Conservation (phyloP, 2,329 filamentous ascomycete genomes). For the Davidsoniella eucalypti region DNA sequence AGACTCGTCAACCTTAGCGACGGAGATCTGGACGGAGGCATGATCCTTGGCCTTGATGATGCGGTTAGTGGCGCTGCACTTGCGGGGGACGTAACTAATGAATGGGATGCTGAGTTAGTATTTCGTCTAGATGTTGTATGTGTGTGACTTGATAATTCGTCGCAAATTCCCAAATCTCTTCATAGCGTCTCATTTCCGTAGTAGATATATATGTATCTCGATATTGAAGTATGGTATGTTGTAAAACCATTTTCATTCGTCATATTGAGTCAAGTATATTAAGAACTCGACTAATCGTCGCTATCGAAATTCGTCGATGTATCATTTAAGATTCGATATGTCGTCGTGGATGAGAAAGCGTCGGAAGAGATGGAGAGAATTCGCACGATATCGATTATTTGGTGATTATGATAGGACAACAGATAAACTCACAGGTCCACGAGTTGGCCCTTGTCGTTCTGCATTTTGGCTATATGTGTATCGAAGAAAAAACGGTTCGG, state of each 20-base stretch:
- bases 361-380: constrained; percentile 1
- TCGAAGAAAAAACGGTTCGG: constrained; percentile 14
- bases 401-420: too few relatives aligned
- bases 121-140: not conserved
- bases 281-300: too few relatives aligned
- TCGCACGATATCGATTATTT: not conserved
- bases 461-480: constrained; percentile 52
- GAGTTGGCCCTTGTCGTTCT: constrained; percentile 99
- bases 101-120: constrained; percentile 3
- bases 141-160: not conserved
- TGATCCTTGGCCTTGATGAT: constrained; percentile 99
- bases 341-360: not conserved
- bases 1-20: constrained; percentile 98
- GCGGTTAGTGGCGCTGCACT: constrained; percentile 97
- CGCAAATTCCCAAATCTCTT: not conserved
- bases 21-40: constrained; percentile 89
- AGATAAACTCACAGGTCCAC: constrained; percentile 73
- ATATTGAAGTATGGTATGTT: too few relatives aligned
- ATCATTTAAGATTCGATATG: too few relatives aligned
- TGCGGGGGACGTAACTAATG: constrained; percentile 85
- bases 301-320: too few relatives aligned
- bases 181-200: too few relatives aligned
- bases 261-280: too few relatives aligned
- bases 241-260: too few relatives aligned
- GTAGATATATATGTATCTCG: too few relatives aligned